A percentile compares a stretch with the other conserved stretches of the same genome.
Evolutionary conservation across 805 yeast species (phyloP).

Genomic region (Metschnikowia arizonensis): DNA sequence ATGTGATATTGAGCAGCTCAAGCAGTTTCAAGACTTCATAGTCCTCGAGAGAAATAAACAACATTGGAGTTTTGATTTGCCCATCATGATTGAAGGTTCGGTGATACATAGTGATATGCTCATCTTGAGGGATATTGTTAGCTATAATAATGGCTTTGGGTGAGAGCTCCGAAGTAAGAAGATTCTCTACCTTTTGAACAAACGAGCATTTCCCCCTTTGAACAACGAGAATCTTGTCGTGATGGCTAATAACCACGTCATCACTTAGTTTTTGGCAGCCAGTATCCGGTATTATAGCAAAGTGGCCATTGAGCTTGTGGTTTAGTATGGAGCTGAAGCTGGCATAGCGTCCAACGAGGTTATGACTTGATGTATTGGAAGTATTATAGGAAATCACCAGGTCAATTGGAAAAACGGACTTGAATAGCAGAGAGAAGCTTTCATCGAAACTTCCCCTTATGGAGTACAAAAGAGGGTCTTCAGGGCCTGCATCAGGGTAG

Average conservation of each 20-base stretch:
- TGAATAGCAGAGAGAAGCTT: constrained; percentile 24
- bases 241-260: constrained; percentile 11
- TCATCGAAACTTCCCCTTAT: constrained; percentile 7
- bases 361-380: constrained; percentile 19
- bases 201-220: constrained; percentile 53
- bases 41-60: constrained; percentile 48
- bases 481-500: not conserved
- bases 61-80: constrained; percentile 42
- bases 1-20: constrained; percentile 13
- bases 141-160: constrained; percentile 56
- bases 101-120: constrained; percentile 54
- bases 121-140: constrained; percentile 44
- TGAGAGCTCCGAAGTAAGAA: constrained; percentile 29
- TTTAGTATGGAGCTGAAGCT: constrained; percentile 37
- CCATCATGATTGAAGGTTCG: constrained; percentile 39
- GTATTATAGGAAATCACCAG: constrained; percentile 30
- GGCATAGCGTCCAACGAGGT: constrained; percentile 36
- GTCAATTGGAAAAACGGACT: constrained; percentile 42
- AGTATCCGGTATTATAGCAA: constrained; percentile 24
- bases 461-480: not conserved
- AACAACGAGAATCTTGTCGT: constrained; percentile 23
- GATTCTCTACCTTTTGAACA: constrained; percentile 45
- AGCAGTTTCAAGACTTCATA: constrained; percentile 19
- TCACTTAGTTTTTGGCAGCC: constrained; percentile 27
- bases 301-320: constrained; percentile 23